A percentile compares a stretch with the other conserved stretches of the same genome.
Evolutionary conservation across 2,329 filamentous ascomycete genomes (phyloP).

Genomic region (Ampelomyces quisqualis): DNA sequence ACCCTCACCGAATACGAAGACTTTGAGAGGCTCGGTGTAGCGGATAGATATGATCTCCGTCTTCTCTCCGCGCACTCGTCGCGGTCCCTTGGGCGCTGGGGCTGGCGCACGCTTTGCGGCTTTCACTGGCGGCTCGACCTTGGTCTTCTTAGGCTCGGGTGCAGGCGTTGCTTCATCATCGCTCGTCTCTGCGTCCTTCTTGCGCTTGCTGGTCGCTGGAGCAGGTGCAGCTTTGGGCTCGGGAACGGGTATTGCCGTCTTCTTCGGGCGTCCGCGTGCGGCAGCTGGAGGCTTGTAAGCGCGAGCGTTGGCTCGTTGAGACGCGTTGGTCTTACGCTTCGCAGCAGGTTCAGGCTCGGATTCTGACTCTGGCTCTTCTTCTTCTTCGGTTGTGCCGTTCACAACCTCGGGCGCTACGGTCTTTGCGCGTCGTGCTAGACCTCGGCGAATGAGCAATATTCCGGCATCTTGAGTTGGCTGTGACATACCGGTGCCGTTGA

Average conservation of each 20-base stretch:
- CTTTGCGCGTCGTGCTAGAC: conserved; percentile 29
- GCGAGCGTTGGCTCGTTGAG: conserved; percentile 5
- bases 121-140: conserved; percentile 14
- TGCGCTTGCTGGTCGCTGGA: conserved; percentile 30
- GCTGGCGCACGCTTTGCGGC: conserved; percentile 13
- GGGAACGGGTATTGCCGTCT: conserved; percentile 22
- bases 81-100: conserved; percentile 29
- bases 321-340: conserved; percentile 11
- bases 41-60: conserved; percentile 64
- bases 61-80: conserved; percentile 36
- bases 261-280: conserved; percentile 21
- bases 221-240: conserved; percentile 10
- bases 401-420: conserved; percentile 16
- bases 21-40: conserved; percentile 61
- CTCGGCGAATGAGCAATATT: conserved; percentile 20
- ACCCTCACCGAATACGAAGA: conserved; percentile 81
- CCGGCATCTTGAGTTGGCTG: conserved; percentile 10
- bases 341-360: conserved; percentile 3
- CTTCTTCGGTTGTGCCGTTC: conserved; percentile 10
- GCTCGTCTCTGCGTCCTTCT: conserved; percentile 33
- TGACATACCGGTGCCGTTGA: conserved; percentile 38
- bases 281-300: conserved; percentile 16
- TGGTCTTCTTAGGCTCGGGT: conserved; percentile 26
- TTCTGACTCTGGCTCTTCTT: conserved; percentile 1
- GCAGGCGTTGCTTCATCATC: conserved; percentile 21